Evolutionary conservation across 139 green algal genomes (phyloP).

Genomic region (Astrephomene gubernaculifera): DNA sequence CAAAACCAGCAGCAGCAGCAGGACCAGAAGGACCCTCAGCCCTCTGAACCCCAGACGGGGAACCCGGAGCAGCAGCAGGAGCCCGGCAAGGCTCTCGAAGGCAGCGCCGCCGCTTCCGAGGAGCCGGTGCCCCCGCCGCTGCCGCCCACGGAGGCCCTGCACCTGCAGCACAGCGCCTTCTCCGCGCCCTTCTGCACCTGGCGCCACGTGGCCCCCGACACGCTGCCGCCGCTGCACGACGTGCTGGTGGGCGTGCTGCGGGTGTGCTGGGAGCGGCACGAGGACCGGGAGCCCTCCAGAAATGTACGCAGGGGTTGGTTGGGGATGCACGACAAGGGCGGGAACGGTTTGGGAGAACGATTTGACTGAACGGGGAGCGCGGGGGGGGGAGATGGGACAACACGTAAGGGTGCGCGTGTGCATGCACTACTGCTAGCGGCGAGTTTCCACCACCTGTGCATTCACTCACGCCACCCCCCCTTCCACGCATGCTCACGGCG

Average conservation of each 20-base stretch:
- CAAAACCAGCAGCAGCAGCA: not conserved
- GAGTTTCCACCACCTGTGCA: too few species aligned
- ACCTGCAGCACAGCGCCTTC: constrained; percentile 31
- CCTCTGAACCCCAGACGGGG: too few species aligned
- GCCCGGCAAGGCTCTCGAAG: not conserved
- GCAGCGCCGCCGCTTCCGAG: too few species aligned
- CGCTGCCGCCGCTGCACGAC: constrained; percentile 39
- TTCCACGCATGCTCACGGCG: too few species aligned
- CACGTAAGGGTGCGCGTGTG: too few species aligned
- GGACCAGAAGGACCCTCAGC: not conserved
- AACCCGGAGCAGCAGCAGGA: not conserved
- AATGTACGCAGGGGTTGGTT: not conserved
- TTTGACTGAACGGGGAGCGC: too few species aligned
- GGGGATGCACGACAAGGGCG: too few species aligned
- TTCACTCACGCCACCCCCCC: too few species aligned
- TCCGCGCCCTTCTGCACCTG: constrained; percentile 38
- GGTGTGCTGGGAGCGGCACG: constrained; percentile 39
- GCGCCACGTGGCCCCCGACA: constrained; percentile 14
- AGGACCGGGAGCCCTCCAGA: constrained; percentile 24
- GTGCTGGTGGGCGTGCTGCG: constrained; percentile 37
- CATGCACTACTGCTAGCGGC: too few species aligned
- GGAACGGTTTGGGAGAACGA: too few species aligned
- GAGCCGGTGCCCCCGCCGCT: not conserved
- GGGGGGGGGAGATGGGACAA: too few species aligned
- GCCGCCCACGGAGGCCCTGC: constrained; percentile 24